Base-by-base conservation (phyloP, 2,329 filamentous ascomycete genomes). In the Trichophyton mentagrophytes region DNA sequence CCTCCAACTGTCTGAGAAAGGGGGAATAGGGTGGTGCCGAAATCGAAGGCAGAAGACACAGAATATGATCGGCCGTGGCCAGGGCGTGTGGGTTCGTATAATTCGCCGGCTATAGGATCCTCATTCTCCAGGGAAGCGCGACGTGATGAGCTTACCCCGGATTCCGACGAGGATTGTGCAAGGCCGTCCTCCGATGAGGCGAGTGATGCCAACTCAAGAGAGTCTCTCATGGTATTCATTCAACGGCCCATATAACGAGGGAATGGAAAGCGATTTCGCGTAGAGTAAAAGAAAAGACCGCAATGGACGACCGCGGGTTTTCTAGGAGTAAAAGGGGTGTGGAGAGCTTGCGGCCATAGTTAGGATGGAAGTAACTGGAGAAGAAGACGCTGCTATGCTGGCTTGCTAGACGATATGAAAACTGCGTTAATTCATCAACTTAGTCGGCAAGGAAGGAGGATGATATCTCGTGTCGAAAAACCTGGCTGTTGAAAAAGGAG, bases 161-260 rank as follows among this genome's bases (percentile, higher is more conserved):
- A 89, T 44, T 85, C 83, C 2, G 85, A 87, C 40, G 90, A 96
- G 46, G 79, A 79, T 61, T 87, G 82, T 15, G 86, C 80, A 81
- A 56, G 77, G 7, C 36, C 80, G 57, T 82, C 82, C 64, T 81
- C 82, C 66, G 88, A 90, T 64, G 90, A 95, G 63, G 92, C 93
- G 65, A 99, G 85, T 59, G 91, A 96, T 63, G 91, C 93, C 62
- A 99, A 87, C 78, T 99, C 93, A 70, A 99, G 85, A 55, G 92
- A 97, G 80, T 99, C 93, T 77, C 93, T 89, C 57, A 59, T 59
- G 38, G 40, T 27, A 42, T 22, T 51, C 20, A 36, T 36, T 36
- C 27, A 42, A 36, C 47, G 30, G n/a, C 57, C 38, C 42, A 46
- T 49, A 49, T 13, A 49, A 17, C n/a, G 8, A 33, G 30, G 42